Percentiles rank a stretch among this genome's conserved stretches.
These are phyloP conservation scores for Psilocybe azurescens DNA, from an alignment of 768 basidiomycete genomes.

Conservation along the genomic window DNA sequence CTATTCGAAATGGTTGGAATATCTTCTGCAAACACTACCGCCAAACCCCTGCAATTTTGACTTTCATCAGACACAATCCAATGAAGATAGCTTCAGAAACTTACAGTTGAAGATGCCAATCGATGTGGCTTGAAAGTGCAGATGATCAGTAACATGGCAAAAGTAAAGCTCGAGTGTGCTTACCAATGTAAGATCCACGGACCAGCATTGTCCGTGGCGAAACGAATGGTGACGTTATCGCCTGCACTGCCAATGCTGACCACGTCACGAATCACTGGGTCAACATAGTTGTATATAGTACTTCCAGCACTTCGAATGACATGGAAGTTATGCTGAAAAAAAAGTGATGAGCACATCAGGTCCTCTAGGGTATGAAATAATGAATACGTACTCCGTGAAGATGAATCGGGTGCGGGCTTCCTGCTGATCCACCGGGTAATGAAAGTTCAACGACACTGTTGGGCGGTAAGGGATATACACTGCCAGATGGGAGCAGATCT, in stretches of 20 bases:
- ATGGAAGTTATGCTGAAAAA: conserved; percentile 20
- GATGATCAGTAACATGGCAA: not conserved
- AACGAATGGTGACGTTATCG: conserved; percentile 57
- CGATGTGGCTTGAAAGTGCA: not conserved
- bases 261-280: conserved; percentile 52
- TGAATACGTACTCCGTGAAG: conserved; percentile 43
- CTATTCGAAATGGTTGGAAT: conserved; percentile 16
- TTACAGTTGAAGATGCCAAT: conserved; percentile 11
- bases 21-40: conserved; percentile 41
- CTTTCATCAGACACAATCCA: not conserved
- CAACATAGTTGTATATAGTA: conserved; percentile 42
- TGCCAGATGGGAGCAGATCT: conserved; percentile 41
- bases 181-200: conserved; percentile 44
- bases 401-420: conserved; percentile 49
- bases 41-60: conserved; percentile 32
- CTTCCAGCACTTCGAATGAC: conserved; percentile 48
- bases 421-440: conserved; percentile 42
- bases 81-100: not conserved
- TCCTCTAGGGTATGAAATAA: not conserved
- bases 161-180: not conserved
- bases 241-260: conserved; percentile 33
- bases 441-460: conserved; percentile 53
- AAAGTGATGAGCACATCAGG: not conserved
- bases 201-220: conserved; percentile 69
- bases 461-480: conserved; percentile 43